Conservation (phyloP, 768 basidiomycete genomes). For the Leccinum aurantiacum region DNA sequence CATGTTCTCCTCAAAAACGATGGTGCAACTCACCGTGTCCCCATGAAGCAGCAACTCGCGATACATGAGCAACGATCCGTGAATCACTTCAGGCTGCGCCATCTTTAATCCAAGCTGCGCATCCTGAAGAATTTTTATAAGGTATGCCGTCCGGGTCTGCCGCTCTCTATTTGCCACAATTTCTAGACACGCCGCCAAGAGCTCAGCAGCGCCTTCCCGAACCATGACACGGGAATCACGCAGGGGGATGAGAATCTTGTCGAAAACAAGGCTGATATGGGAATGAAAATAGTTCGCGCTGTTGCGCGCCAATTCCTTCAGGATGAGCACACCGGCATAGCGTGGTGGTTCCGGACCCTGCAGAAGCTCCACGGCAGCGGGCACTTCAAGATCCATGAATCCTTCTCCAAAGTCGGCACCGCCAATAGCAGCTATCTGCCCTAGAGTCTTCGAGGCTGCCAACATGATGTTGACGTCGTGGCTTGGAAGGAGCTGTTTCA, state of each 20-base stretch:
- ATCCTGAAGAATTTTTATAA: slow-evolving; percentile 84
- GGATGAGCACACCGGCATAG: slow-evolving; percentile 90
- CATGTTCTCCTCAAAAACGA: not conserved
- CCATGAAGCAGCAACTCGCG: slow-evolving; percentile 89
- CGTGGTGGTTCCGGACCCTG: slow-evolving; percentile 78
- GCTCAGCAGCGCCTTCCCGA: slow-evolving; percentile 88
- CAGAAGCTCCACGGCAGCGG: slow-evolving; percentile 76
- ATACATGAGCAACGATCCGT: slow-evolving; percentile 90
- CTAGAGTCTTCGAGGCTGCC: slow-evolving; percentile 88
- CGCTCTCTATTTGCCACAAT: slow-evolving; percentile 79
- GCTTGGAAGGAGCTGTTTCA: slow-evolving; percentile 89
- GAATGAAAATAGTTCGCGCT: slow-evolving; percentile 86
- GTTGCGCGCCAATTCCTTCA: slow-evolving; percentile 91
- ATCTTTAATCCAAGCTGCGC: slow-evolving; percentile 81
- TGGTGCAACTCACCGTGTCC: slow-evolving; percentile 69
- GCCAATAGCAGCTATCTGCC: slow-evolving; percentile 81
- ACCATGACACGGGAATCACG: slow-evolving; percentile 89
- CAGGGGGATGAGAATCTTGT: slow-evolving; percentile 88
- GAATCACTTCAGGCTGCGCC: slow-evolving; percentile 82
- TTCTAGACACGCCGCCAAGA: slow-evolving; percentile 89
- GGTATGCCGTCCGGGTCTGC: slow-evolving; percentile 60
- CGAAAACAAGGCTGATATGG: slow-evolving; percentile 84
- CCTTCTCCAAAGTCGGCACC: slow-evolving; percentile 82
- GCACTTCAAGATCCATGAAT: slow-evolving; percentile 89
- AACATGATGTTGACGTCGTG: slow-evolving; percentile 93